phyloP scores from a whole-genome alignment of 2,329 filamentous ascomycete genomes.

The Aspergillus sp. region DNA sequence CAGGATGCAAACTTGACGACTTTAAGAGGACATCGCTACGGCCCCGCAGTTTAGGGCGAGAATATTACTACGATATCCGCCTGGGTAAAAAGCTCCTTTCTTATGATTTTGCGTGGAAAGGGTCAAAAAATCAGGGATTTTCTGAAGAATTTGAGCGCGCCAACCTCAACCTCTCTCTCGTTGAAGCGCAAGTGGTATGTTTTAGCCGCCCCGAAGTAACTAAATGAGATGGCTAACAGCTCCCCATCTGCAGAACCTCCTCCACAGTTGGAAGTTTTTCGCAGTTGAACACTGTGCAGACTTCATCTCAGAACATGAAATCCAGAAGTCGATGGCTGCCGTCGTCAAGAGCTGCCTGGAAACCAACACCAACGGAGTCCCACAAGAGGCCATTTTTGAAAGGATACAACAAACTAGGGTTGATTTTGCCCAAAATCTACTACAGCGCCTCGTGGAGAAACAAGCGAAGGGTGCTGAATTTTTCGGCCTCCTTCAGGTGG shows the following conservation, averaged over 20 bases:
- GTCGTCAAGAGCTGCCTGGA: conserved; percentile 75
- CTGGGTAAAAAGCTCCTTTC: conserved; percentile 73
- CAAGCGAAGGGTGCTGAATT: conserved; percentile 52
- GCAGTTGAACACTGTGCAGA: conserved; percentile 78
- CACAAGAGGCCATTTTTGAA: conserved; percentile 78
- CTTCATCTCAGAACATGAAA: conserved; percentile 51
- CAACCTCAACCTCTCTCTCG: conserved; percentile 85
- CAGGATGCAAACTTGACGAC: conserved; percentile 69
- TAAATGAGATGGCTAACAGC: conserved; percentile 24
- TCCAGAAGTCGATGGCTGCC: conserved; percentile 70
- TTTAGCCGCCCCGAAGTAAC: background rate
- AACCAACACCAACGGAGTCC: conserved; percentile 70
- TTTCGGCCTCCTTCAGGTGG: conserved; percentile 54
- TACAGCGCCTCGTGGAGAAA: conserved; percentile 71
- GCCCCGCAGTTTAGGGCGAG: conserved; percentile 64
- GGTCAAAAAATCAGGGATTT: conserved; percentile 68
- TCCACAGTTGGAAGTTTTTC: conserved; percentile 86
- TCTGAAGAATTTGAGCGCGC: conserved; percentile 78
- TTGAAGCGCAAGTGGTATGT: conserved; percentile 84
- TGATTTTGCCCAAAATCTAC: conserved; percentile 76
- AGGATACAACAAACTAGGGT: conserved; percentile 73
- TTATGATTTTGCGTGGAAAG: conserved; percentile 76
- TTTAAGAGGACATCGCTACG: conserved; percentile 75
- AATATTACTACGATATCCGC: conserved; percentile 82
- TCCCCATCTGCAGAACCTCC: conserved; percentile 60